Base-by-base conservation (phyloP, 352 stramenopile species). In the Plasmopara muralis region DNA sequence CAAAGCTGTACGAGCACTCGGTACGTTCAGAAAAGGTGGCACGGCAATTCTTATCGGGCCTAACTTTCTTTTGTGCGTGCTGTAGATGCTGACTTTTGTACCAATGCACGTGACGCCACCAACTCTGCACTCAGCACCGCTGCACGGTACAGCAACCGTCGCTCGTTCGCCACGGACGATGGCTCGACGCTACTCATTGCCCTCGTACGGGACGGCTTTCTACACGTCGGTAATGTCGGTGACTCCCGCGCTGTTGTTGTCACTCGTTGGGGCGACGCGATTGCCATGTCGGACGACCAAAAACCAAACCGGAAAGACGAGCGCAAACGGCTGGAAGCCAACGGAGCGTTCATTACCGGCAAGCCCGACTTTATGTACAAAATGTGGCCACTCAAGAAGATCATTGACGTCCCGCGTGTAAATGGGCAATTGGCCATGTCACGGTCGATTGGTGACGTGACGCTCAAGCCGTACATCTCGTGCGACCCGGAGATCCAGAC, bases 351-450 rank as follows among this genome's bases (percentile, higher is more conserved):
- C 9, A 59, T 94, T 30, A 94, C 82, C 0, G 73, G 74, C 47
- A 76, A 74, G 28, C 75, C 81, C 10, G 46, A 62, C 54, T 82
- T 89, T 51, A 63, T 87, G 35, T 83, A 85, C 56, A 64, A 72
- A 43, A 53, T 90, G 31, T 93, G 80, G 80, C 76, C 76, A 7
- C 66, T 93, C 33, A 90, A 76, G 44, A 80, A 77, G 38, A 65
- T 89, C 45, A 44, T 94, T 41, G 83, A 92, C 54, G 83, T 89
- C 15, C 79, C 81, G 6, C 79, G 83, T 12, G 82, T 94, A 25
- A 90, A 94, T 53, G 83, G 83, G 33, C 64, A 71, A 10, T 61
- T 94, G 30, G 80, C 81, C 15, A 87, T 94, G 69, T 89, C 83
- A 28, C 69, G 83, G 25, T 90, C 83, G 25, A 92, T 94, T 30